Base-by-base conservation (phyloP, 208 protist genomes). In the Plasmodiophora brassicae region DNA sequence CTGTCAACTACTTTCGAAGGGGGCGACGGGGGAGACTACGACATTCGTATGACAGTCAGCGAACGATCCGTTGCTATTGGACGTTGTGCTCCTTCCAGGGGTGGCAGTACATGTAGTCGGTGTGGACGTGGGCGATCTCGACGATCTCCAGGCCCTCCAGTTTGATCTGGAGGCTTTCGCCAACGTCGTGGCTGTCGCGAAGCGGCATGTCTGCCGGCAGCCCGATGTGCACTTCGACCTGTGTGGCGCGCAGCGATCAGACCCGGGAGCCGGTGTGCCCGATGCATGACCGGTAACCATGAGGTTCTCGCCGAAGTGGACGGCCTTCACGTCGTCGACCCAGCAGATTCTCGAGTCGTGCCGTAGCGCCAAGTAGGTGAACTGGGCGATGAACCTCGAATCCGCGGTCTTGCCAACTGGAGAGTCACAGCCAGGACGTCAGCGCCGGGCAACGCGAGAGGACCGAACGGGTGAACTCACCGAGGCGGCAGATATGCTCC, bases 141-240 rank as follows among this genome's bases (percentile, higher is more conserved):
- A 78, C 65, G 14, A 5, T 38, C 32, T 8, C 5, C 20, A 78
- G 65, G 32, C 65, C 65, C n/a, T 78, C 65, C 32, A 78, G n/a
- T 78, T 78, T 78, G 65, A 78, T 78, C n/a, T 78, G 65, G 5
- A 78, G 65, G 41, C 65, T 78, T 32, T 78, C 65, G 41, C 65
- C 65, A 32, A 78, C 41, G 65, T 78, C 65, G n/a, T 78, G 65
- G 41, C 65, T 78, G 20, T 78, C 65, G 10, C n/a, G 5, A n/a
- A 78, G n/a, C 20, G 20, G 65, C 65, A 78, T 78, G 5, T 78
- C 65, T 5, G 10, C 65, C 20, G 65, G 65, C 32, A 78, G 65
- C 14, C 65, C 65, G 41, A 78, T 78, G 41, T 78, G 65, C 32
- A 78, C 65, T 78, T 78, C 65, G 5, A 78, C 65, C 65, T 78